Evolutionary conservation across 805 yeast species (phyloP), one percentile per base, ranked within the genome.

Genomic region (Saccharomycopsis olivae): DNA sequence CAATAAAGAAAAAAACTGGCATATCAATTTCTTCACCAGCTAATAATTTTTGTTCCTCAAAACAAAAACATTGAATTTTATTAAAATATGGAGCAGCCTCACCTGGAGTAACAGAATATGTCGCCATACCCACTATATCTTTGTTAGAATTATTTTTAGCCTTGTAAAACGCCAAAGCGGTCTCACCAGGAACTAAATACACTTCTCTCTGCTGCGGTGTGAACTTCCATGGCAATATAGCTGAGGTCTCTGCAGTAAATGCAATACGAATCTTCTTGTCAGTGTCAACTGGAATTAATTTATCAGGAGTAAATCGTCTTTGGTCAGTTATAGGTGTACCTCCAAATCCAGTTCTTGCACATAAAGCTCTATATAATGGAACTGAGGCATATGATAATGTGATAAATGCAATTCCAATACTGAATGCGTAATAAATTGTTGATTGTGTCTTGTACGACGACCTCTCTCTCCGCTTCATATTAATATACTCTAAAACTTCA

Each of bases 11-110:
- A 63, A 92, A 92, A 6, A 92, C 85, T 0, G 98, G 98, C 98
- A 92, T 92, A 56, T 92, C 98, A 14, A 92, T 94, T 56, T 92
- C 96, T 61, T 92, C 98, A 6, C 96, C 96, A 2, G 96, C 95
- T 40, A 77, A 71, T 48, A 92, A 66, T 59, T 84, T 73, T 60
- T 92, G 98, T 58, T 92, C 98, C 64, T 92, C 98, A 55, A 92
- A 92, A 56, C 98, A 92, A 63, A 92, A 92, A 60, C 98, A 92
- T 59, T 92, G 98, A 53, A 92, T 92, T 61, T 92, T 92, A 64
- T 86, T 86, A 65, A 92, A 92, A 60, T 89, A 92, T 4, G 86
- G 95, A 0, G 97, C 95, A 5, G 92, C 95, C 52, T 85, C 89
- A 50, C 92, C 96, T 0, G 98, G 98, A 0, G 95, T 75, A 36